Conservation (phyloP, 2,329 filamentous ascomycete species). For the Chrysoporthe cubensis region DNA sequence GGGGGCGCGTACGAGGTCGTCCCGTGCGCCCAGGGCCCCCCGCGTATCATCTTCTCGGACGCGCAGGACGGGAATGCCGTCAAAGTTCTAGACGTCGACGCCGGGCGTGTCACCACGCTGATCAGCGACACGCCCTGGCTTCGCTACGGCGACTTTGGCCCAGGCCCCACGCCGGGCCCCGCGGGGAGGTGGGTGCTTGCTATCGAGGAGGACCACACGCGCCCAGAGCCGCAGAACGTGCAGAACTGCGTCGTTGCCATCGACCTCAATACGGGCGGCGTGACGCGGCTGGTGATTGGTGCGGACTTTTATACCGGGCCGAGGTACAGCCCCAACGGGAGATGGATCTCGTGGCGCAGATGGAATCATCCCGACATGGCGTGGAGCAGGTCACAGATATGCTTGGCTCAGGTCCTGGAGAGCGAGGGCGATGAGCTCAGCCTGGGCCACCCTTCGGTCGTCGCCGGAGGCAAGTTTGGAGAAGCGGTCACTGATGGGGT, state of each 20-base stretch:
- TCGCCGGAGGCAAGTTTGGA: conserved; percentile 31
- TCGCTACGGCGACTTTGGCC: conserved; percentile 52
- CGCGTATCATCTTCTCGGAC: conserved; percentile 51
- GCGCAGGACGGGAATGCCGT: conserved; percentile 44
- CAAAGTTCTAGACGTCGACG: conserved; percentile 46
- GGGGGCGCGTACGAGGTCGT: conserved; percentile 21
- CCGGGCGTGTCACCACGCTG: conserved; percentile 40
- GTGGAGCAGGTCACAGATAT: conserved; percentile 52
- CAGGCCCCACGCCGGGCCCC: conserved; percentile 32
- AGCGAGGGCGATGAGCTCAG: conserved; percentile 38
- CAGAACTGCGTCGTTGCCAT: conserved; percentile 46
- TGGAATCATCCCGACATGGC: conserved; percentile 60
- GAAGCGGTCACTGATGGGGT: conserved; percentile 55
- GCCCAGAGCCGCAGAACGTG: conserved; percentile 39
- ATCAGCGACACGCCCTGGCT: conserved; percentile 38
- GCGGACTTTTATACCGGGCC: conserved; percentile 59
- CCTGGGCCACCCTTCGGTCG: conserved; percentile 31
- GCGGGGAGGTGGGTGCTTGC: conserved; percentile 50
- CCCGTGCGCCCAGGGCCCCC: conserved; percentile 34
- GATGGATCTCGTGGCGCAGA: conserved; percentile 54
- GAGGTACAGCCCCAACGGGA: conserved; percentile 51
- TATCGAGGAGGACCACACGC: conserved; percentile 54
- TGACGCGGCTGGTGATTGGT: conserved; percentile 44
- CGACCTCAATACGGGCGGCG: conserved; percentile 45
- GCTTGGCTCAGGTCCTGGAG: conserved; percentile 45